Evolutionary conservation across 2,329 filamentous ascomycete genomes (phyloP).

Genomic region (Onygena corvina): DNA sequence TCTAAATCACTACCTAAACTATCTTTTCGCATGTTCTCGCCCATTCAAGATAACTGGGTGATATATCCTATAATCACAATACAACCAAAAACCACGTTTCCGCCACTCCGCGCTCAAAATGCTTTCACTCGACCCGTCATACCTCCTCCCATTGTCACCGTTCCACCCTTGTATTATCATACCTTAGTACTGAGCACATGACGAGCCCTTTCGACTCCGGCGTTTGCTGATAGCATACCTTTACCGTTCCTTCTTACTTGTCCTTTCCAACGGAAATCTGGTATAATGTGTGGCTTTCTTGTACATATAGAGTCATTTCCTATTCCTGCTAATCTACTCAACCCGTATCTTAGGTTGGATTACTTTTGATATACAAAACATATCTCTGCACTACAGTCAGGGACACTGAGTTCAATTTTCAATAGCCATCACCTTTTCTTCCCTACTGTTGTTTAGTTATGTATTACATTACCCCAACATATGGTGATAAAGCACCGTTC

Average conservation of each 20-base stretch:
- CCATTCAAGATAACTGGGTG: neutral
- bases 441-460: too few relatives aligned
- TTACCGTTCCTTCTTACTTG: constrained; percentile 20
- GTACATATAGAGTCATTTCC: constrained; percentile 32
- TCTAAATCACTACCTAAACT: neutral
- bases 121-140: constrained; percentile 13
- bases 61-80: neutral
- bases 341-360: neutral
- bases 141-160: constrained; percentile 20
- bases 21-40: neutral
- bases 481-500: too few relatives aligned
- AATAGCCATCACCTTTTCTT: too few relatives aligned
- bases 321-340: constrained; percentile 5
- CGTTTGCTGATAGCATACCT: constrained; percentile 30
- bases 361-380: constrained; percentile 1
- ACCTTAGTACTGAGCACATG: constrained; percentile 28
- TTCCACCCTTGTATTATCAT: constrained; percentile 21
- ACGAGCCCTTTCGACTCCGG: constrained; percentile 33
- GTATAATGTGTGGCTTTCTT: constrained; percentile 32
- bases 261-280: constrained; percentile 23
- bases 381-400: neutral
- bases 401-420: too few relatives aligned
- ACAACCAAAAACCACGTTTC: neutral
- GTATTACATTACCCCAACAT: too few relatives aligned
- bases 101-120: neutral